phyloP scores from a whole-genome alignment of 169 alveolate genomes.

The Plasmodium fragile region DNA sequence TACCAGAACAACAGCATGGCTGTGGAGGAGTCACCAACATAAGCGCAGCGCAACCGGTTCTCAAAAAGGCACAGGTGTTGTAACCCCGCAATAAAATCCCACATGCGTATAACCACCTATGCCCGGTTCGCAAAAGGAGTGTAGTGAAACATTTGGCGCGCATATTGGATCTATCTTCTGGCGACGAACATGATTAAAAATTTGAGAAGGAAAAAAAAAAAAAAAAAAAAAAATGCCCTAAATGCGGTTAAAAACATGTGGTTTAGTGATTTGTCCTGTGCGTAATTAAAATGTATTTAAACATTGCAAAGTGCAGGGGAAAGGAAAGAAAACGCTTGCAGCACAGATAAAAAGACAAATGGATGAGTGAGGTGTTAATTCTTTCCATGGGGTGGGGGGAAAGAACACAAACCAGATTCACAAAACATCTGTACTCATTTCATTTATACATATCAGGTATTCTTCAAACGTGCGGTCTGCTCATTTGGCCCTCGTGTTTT shows the following conservation, averaged over 20 bases:
- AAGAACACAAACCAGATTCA: background rate
- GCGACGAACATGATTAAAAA: background rate
- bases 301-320: background rate
- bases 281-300: background rate
- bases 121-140: background rate
- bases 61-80: background rate
- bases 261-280: background rate
- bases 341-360: background rate
- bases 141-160: background rate
- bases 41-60: background rate
- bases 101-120: background rate
- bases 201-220: background rate
- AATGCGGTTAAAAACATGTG: background rate
- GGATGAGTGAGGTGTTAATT: background rate
- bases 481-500: background rate
- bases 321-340: background rate
- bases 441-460: no score
- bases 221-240: background rate
- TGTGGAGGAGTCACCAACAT: background rate
- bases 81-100: background rate
- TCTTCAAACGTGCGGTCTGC: background rate
- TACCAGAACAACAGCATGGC: background rate
- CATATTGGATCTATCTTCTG: background rate
- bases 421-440: background rate
- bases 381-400: background rate